Evolutionary conservation across 768 basidiomycete genomes (phyloP).

Genomic region (Rhodotorula paludigena): DNA sequence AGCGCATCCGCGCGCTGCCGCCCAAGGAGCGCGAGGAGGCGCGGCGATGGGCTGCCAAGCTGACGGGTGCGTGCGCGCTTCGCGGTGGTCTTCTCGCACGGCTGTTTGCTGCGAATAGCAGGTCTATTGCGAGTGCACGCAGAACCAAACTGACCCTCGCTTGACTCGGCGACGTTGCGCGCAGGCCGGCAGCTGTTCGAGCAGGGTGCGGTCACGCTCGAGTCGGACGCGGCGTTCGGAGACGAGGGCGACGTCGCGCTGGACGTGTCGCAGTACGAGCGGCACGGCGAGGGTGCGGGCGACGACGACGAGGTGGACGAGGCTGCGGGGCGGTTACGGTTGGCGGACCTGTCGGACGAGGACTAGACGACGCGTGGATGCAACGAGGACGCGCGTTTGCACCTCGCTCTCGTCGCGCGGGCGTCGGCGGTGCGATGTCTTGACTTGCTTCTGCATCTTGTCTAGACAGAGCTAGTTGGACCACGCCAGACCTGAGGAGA

Average conservation of each 20-base stretch:
- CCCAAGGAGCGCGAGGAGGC: conserved; percentile 81
- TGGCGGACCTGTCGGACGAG: conserved; percentile 67
- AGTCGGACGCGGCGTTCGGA: conserved; percentile 63
- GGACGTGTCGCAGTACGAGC: conserved; percentile 81
- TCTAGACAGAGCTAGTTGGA: too few species aligned
- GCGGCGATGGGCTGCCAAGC: conserved; percentile 59
- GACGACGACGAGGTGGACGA: conserved; percentile 67
- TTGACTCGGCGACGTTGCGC: too few species aligned
- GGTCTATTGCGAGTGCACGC: too few species aligned
- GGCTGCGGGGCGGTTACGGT: conserved; percentile 55
- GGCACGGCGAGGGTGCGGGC: conserved; percentile 53
- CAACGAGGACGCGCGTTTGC: background rate
- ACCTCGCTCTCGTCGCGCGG: too few species aligned
- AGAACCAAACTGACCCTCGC: background rate
- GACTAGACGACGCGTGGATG: conserved; percentile 52
- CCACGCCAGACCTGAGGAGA: too few species aligned
- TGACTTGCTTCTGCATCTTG: too few species aligned
- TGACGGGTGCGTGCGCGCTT: conserved; percentile 58
- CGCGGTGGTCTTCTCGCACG: background rate
- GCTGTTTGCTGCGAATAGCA: too few species aligned
- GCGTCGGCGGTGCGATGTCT: too few species aligned
- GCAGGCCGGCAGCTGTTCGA: conserved; percentile 90
- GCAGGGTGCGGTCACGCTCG: conserved; percentile 56
- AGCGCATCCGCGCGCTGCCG: conserved; percentile 62
- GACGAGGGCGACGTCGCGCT: conserved; percentile 80